A percentile compares a stretch with the other conserved stretches of the same genome.
phyloP scores from a whole-genome alignment of 345 rosid species.

The Nasturtium officinale region DNA sequence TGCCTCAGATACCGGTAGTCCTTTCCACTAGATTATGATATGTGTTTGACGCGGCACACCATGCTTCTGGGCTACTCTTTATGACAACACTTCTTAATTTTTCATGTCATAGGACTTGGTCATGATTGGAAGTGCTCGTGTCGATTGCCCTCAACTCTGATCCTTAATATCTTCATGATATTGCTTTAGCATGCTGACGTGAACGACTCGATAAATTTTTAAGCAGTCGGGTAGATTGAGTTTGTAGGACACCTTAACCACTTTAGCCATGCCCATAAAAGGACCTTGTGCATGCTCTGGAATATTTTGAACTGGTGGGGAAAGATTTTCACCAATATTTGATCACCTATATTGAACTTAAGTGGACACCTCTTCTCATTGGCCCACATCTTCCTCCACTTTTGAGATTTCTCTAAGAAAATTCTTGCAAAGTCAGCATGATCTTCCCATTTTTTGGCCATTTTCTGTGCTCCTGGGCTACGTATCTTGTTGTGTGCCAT shows the following conservation, averaged over 20 bases:
- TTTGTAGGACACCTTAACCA: no score
- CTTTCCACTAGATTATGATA: background rate
- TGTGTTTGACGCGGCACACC: background rate
- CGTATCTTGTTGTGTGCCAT: no score
- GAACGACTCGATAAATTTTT: no score
- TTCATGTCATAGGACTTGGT: background rate
- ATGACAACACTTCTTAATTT: background rate
- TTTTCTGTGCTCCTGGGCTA: background rate
- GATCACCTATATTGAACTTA: background rate
- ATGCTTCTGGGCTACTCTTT: background rate
- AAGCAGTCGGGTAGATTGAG: no score
- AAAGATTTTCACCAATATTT: no score
- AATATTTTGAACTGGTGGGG: no score
- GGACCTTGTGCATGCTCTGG: no score
- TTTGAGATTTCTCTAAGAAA: background rate
- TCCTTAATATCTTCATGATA: background rate
- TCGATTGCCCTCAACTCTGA: background rate
- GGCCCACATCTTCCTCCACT: background rate
- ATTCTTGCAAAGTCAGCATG: no score
- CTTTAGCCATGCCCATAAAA: no score
- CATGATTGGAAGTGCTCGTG: background rate
- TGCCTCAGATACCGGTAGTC: background rate
- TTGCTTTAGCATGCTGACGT: no score
- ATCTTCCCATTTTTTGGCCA: background rate
- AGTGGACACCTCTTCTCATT: background rate